Conservation (phyloP, 192 early-diverging fungal genomes). For the Gryganskiella cystojenkinii region DNA sequence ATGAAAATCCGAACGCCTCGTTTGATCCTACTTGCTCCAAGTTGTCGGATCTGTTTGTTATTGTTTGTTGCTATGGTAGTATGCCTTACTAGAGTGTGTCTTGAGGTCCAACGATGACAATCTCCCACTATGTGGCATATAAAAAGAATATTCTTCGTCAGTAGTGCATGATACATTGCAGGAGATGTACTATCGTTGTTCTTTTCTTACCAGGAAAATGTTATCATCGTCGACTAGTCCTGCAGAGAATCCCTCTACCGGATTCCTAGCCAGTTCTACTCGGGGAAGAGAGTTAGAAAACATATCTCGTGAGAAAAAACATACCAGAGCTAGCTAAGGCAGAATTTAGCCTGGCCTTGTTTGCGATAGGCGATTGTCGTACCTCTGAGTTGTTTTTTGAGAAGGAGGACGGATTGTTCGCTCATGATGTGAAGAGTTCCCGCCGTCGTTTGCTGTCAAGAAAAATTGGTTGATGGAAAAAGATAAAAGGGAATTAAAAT, state of each 20-base stretch:
- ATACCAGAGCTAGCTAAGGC: too few relatives aligned
- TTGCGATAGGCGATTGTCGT: background rate
- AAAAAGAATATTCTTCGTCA: background rate
- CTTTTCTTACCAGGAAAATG: constrained; percentile 80
- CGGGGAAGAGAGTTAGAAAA: background rate
- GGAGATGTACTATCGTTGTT: background rate
- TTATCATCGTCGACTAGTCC: constrained; percentile 88
- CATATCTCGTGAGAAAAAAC: too few relatives aligned
- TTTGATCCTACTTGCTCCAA: background rate
- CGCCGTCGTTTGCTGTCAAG: background rate
- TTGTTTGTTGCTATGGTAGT: background rate
- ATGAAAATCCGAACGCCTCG: too few relatives aligned
- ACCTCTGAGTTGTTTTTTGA: constrained; percentile 45
- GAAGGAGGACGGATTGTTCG: constrained; percentile 23
- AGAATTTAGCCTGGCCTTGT: background rate
- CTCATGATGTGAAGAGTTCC: background rate
- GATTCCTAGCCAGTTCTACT: constrained; percentile 81
- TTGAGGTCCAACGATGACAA: constrained; percentile 89
- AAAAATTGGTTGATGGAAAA: constrained; percentile 4
- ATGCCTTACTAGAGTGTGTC: constrained; percentile 84
- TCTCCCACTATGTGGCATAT: constrained; percentile 81
- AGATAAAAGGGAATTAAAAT: background rate
- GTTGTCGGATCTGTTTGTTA: background rate
- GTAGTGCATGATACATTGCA: too few relatives aligned
- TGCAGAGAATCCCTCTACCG: constrained; percentile 88